Conservation (phyloP, 1,284 basidiomycete genomes). For the Cutaneotrichosporon mucoides region DNA sequence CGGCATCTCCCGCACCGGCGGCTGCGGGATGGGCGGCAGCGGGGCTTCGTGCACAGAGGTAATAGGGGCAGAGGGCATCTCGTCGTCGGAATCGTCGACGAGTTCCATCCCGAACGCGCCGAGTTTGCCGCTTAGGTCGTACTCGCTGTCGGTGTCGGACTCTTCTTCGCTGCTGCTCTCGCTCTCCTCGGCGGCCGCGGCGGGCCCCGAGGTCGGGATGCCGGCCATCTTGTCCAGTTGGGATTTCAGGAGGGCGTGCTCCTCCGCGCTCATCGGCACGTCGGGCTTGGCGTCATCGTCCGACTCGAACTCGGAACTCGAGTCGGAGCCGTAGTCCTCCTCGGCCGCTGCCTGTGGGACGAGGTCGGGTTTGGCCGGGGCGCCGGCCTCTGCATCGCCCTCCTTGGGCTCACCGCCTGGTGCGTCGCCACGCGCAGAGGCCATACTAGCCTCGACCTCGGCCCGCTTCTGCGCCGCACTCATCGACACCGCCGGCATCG, state of each 20-base stretch:
- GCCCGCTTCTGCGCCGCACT: constrained; percentile 35
- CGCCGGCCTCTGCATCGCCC: too few relatives aligned
- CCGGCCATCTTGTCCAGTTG: constrained; percentile 24
- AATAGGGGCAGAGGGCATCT: constrained; percentile 21
- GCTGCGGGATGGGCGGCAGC: constrained; percentile 39
- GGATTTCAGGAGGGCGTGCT: constrained; percentile 24
- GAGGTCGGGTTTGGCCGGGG: not conserved
- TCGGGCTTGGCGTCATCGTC: constrained; percentile 14
- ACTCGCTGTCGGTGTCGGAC: constrained; percentile 11
- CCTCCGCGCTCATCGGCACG: constrained; percentile 22
- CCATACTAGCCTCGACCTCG: constrained; percentile 32
- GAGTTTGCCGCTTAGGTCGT: constrained; percentile 6
- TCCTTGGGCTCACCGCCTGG: too few relatives aligned
- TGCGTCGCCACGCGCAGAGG: too few relatives aligned
- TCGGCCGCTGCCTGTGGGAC: not conserved
- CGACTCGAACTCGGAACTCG: constrained; percentile 30
- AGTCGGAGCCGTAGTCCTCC: constrained; percentile 20
- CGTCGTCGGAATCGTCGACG: constrained; percentile 25
- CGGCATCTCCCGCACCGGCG: constrained; percentile 42
- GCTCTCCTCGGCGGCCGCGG: too few relatives aligned
- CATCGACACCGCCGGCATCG: constrained; percentile 31
- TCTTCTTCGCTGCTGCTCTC: constrained; percentile 12
- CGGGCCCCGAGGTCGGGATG: too few relatives aligned
- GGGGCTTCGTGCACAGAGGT: constrained; percentile 48
- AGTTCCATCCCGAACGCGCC: constrained; percentile 24